Evolutionary conservation across 345 rosid genomes (phyloP).

Genomic region (Lepidium aucheri): DNA sequence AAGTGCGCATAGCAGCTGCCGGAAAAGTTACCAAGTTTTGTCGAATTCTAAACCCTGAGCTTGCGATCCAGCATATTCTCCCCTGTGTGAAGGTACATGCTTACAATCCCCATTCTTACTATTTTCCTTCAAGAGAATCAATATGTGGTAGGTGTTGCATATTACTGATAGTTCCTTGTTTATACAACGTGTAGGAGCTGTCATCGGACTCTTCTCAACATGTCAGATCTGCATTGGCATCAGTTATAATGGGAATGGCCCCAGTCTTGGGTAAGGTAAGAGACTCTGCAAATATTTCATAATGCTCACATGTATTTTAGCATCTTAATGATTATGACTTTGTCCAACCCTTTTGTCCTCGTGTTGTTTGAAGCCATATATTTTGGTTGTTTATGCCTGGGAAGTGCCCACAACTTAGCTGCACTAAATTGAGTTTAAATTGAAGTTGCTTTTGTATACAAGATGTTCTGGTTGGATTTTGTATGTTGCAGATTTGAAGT

Average conservation of each 20-base stretch:
- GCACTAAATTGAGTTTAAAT: not conserved
- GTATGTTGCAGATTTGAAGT: not conserved
- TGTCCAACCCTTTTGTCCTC: not conserved
- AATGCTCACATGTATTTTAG: conserved; percentile 22
- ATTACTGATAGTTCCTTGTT: not conserved
- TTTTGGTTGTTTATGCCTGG: not conserved
- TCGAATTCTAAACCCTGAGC: conserved; percentile 84
- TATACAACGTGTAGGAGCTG: conserved; percentile 48
- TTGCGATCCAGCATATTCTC: conserved; percentile 76
- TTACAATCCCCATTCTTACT: not conserved
- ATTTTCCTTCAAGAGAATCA: not conserved
- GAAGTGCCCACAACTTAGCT: not conserved
- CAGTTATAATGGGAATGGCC: conserved; percentile 99
- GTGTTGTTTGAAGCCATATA: not conserved
- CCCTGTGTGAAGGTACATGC: conserved; percentile 81
- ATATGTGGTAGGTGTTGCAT: not conserved
- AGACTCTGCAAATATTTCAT: not conserved
- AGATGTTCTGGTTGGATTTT: not conserved
- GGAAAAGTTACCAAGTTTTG: conserved; percentile 96
- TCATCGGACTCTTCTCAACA: conserved; percentile 98
- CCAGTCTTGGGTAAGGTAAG: conserved; percentile 68
- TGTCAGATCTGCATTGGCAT: conserved; percentile 96
- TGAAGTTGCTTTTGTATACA: not conserved
- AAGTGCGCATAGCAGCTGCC: conserved; percentile 97
- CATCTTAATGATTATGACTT: not conserved